Percentiles rank a stretch among this genome's conserved stretches.
Evolutionary conservation across 169 alveolate species (phyloP).

Genomic region (Plasmodium adleri): DNA sequence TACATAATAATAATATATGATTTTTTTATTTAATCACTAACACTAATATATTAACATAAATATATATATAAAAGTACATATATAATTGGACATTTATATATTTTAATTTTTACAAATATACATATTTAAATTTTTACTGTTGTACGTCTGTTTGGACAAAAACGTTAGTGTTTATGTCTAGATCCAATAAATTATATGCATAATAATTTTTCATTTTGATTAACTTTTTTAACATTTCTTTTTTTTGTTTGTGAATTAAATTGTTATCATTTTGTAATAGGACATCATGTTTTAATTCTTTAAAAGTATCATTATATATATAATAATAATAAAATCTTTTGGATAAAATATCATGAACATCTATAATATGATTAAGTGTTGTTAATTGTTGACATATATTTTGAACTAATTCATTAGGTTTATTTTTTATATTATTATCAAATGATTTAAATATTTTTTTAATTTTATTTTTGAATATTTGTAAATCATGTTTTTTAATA

Average conservation of each 20-base stretch:
- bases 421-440: neutral
- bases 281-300: neutral
- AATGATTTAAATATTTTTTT: constrained; percentile 4
- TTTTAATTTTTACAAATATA: neutral
- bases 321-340: constrained; percentile 30
- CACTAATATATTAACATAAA: no score
- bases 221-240: constrained; percentile 27
- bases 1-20: no score
- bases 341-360: constrained; percentile 9
- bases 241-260: neutral
- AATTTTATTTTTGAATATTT: constrained; percentile 9
- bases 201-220: constrained; percentile 27
- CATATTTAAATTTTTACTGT: neutral
- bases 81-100: no score
- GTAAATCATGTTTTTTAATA: neutral
- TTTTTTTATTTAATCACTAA: no score
- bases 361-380: neutral
- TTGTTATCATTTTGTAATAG: neutral
- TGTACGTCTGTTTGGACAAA: constrained; percentile 3
- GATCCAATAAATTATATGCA: constrained; percentile 1
- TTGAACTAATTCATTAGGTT: neutral
- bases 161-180: constrained; percentile 22
- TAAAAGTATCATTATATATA: neutral
- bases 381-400: constrained; percentile 3
- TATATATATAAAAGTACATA: no score